phyloP scores from a whole-genome alignment of 805 yeast genomes.

The Candida oleophila region DNA sequence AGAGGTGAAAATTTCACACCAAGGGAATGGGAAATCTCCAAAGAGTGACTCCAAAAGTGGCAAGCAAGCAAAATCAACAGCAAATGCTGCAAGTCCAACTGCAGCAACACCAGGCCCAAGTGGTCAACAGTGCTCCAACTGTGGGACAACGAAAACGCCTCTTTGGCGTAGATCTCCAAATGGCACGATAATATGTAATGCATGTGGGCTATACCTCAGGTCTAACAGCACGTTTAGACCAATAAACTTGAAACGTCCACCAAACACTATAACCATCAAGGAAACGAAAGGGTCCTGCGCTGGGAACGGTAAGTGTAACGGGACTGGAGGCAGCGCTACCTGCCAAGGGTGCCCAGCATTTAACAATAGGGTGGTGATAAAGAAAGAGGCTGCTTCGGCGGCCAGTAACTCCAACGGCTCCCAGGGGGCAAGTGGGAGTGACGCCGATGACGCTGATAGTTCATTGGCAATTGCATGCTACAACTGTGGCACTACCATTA shows the following conservation, averaged over 20 bases:
- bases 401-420: background rate
- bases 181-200: constrained; percentile 56
- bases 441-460: constrained; percentile 7
- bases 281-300: constrained; percentile 59
- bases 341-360: constrained; percentile 84
- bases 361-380: constrained; percentile 61
- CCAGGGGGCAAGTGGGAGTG: background rate
- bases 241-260: constrained; percentile 59
- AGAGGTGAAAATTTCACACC: background rate
- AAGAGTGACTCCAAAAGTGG: background rate
- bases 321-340: constrained; percentile 80
- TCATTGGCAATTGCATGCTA: constrained; percentile 70
- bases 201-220: constrained; percentile 58
- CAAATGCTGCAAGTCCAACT: background rate
- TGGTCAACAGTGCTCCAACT: constrained; percentile 53
- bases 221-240: constrained; percentile 67
- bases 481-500: constrained; percentile 81
- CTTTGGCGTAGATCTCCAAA: constrained; percentile 60
- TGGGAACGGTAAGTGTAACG: constrained; percentile 81
- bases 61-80: background rate
- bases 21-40: background rate
- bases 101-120: constrained; percentile 6
- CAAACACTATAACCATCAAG: constrained; percentile 45
- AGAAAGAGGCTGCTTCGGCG: constrained; percentile 9
- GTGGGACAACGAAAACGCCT: constrained; percentile 57